phyloP scores from a whole-genome alignment of 495 filamentous ascomycete genomes.

The Peziza echinospora region DNA sequence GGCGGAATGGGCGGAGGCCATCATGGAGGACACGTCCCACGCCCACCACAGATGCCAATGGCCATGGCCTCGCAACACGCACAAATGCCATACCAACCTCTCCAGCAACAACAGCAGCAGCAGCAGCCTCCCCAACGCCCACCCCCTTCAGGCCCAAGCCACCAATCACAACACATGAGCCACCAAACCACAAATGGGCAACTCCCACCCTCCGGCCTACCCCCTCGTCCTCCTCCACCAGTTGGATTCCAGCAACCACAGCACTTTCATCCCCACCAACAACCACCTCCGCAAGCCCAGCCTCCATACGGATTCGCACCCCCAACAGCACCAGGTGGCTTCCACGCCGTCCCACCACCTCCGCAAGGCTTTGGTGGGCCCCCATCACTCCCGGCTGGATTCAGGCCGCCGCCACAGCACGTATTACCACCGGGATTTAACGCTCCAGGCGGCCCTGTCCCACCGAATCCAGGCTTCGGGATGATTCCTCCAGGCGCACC shows the following conservation, averaged over 20 bases:
- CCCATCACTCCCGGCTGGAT: conserved; percentile 14
- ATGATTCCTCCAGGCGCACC: conserved; percentile 15
- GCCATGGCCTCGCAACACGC: conserved; percentile 7
- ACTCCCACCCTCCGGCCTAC: conserved; percentile 3
- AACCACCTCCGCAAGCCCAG: conserved; percentile 15
- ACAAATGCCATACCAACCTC: conserved; percentile 11
- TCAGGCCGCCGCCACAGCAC: conserved; percentile 9
- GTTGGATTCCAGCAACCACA: conserved; percentile 14
- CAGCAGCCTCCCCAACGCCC: conserved; percentile 8
- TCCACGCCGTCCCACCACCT: conserved; percentile 11
- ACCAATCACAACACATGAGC: conserved; percentile 12
- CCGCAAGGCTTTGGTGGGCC: conserved; percentile 13
- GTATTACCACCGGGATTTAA: conserved; percentile 11
- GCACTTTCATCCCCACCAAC: conserved; percentile 9
- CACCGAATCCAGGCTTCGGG: background rate
- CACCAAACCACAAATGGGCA: background rate
- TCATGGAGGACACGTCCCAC: background rate
- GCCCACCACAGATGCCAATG: conserved; percentile 10
- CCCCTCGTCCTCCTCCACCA: conserved; percentile 15
- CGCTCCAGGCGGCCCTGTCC: conserved; percentile 2
- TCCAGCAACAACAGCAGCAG: conserved; percentile 10
- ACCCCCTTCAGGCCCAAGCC: conserved; percentile 11
- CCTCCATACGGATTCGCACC: too few species aligned
- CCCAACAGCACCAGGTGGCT: too few species aligned
- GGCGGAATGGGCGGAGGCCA: conserved; percentile 5